Evolutionary conservation across 306 rosid species (phyloP), one percentile per base, ranked within the genome.

Genomic region (Psophocarpus tetragonolobus): DNA sequence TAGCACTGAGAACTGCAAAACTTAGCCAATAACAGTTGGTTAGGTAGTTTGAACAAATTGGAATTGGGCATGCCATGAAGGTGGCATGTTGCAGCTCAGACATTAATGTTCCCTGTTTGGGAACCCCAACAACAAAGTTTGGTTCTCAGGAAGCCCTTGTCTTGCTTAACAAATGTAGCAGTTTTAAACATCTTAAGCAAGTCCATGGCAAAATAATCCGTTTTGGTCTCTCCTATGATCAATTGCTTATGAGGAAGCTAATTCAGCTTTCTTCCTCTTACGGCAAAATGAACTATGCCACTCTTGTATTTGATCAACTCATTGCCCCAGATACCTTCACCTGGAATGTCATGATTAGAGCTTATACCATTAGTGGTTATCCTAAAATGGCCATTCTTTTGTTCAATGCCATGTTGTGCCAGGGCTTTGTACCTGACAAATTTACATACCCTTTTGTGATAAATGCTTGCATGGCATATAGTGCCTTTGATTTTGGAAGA

Each of bases 391-490:
- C 91, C 2, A 81, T 89, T 57, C 65, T 84, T 47, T 69, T 89
- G 80, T 89, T 84, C 57, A 76, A 72, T 41, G 80, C 71, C 23
- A 89, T 89, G 97, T 2, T 84, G 0, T 76, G 79, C 39, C 66
- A 81, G 3, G 93, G 91, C 11, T 69, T 71, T 74, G 56, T 47
- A 66, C 84, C 89, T 56, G 93, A 91, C 79, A 91, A 89, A 66
- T 91, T 89, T 76, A 91, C 96, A 67, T 91, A 84, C 76, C 91
- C 96, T 61, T 91, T 91, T 81, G 84, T 87, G 41, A 70, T 91
- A 47, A 87, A 82, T 72, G 90, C 91, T 79, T 91, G 93, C 64
- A 50, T 73, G 3, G 75, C 72, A 75, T 78, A 66, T 74, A 70
- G 35, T 33, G 75, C 81, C 24, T 9, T 84, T 74, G 83, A 53